Evolutionary conservation across 2,329 filamentous ascomycete species (phyloP), one percentile per base, ranked within the genome.

Genomic region (Aspergillus sp.): DNA sequence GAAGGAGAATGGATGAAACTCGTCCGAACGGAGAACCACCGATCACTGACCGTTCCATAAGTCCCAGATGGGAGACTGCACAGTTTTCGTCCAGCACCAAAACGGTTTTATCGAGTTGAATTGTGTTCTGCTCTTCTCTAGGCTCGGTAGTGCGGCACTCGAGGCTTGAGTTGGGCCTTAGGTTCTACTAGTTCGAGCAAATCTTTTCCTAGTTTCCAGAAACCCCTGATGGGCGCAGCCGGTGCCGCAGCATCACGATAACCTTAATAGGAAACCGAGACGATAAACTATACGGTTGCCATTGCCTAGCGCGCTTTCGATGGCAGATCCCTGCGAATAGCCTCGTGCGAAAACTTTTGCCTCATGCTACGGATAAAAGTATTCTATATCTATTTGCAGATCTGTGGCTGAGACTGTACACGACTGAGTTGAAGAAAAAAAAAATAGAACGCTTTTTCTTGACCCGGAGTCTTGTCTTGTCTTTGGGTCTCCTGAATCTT

Each of bases 181-280:
- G 17, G 25, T 19, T 30, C 25, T 32, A 36, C 15, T 36, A 17
- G 39, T 32, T 36, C 41, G 25, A 47, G 39, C 30, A 27, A 47
- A 27, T 27, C n/a, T 32, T 15, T 30, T 17, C 10, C 25, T 19
- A 32, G 25, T 27, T 23, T 50, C 47, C 25, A 50, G 25, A 32
- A 44, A 36, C 25, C 53, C 53, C 53, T 55, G 10, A 36, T 44
- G 53, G 39, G 39, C 42, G 25, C 27, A 47, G 36, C 53, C 25
- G 53, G 19, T 17, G 36, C 36, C 51, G 51, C 51, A 53, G 32
- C 36, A 41, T 55, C 53, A 32, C 39, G 53, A 55, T 55, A 55
- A 55, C 53, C 41, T 55, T 38, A 47, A 32, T 55, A 55, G 53
- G 53, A 44, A 55, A 47, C 27, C 25, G 53, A 55, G 53, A 55